A percentile compares a stretch with the other conserved stretches of the same genome.
Evolutionary conservation across 352 stramenopile genomes (phyloP).

Genomic region (Phytophthora cryptogea): DNA sequence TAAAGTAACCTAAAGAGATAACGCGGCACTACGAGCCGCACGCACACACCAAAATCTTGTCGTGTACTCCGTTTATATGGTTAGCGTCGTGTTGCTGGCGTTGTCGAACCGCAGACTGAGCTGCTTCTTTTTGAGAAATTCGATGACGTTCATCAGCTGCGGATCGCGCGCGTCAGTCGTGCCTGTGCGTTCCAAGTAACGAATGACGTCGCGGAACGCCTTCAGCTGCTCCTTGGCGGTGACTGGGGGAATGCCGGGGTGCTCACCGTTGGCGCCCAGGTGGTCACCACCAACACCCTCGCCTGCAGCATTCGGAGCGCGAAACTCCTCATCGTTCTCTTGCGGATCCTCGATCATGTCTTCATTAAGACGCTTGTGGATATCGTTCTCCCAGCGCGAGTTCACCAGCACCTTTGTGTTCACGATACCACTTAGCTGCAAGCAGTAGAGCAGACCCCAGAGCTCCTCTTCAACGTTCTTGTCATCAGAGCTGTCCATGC

Average conservation of each 20-base stretch:
- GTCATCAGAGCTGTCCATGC: slow-evolving; percentile 59
- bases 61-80: slow-evolving; percentile 56
- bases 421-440: slow-evolving; percentile 82
- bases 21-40: not conserved
- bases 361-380: slow-evolving; percentile 89
- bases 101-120: slow-evolving; percentile 87
- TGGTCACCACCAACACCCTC: slow-evolving; percentile 25
- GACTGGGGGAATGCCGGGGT: slow-evolving; percentile 38
- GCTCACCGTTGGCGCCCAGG: slow-evolving; percentile 43
- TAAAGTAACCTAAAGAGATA: not conserved
- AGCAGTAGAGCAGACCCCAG: slow-evolving; percentile 84
- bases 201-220: slow-evolving; percentile 86
- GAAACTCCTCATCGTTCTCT: slow-evolving; percentile 85
- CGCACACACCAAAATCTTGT: slow-evolving; percentile 1
- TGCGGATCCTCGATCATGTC: slow-evolving; percentile 88
- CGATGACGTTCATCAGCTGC: slow-evolving; percentile 77
- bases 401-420: slow-evolving; percentile 90
- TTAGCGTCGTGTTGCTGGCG: slow-evolving; percentile 80
- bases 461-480: slow-evolving; percentile 90
- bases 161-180: slow-evolving; percentile 66
- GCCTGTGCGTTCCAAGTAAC: slow-evolving; percentile 80
- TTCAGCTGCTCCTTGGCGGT: slow-evolving; percentile 85
- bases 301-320: slow-evolving; percentile 55
- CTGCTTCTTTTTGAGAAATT: slow-evolving; percentile 91
- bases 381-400: slow-evolving; percentile 89